Conservation (phyloP, 352 stramenopile species). For the Pythium oligandrum region DNA sequence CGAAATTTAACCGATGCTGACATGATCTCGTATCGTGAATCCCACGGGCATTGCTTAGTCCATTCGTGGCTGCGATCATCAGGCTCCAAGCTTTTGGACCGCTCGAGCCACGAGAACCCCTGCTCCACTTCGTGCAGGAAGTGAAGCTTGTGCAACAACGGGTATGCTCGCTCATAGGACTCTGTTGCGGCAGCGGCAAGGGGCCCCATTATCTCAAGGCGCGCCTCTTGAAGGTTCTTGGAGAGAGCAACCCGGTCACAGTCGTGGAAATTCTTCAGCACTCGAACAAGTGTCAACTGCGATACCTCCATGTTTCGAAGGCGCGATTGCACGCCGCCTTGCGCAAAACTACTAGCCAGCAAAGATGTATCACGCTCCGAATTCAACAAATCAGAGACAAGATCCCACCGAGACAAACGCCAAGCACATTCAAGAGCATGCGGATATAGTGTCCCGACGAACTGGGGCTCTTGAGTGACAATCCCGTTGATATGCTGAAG, state of each 20-base stretch:
- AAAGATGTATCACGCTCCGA: conserved; percentile 68
- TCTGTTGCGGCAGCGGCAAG: conserved; percentile 36
- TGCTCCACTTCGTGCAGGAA: conserved; percentile 43
- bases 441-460: conserved; percentile 75
- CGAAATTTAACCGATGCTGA: conserved; percentile 78
- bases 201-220: conserved; percentile 36
- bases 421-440: conserved; percentile 82
- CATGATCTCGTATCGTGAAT: conserved; percentile 63
- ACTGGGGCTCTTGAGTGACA: conserved; percentile 67
- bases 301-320: conserved; percentile 68
- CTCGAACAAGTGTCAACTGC: conserved; percentile 74
- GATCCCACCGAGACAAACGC: conserved; percentile 80
- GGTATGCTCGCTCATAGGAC: conserved; percentile 43
- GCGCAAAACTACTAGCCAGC: conserved; percentile 25
- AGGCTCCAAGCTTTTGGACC: conserved; percentile 2
- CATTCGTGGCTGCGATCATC: conserved; percentile 25
- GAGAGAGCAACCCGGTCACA: conserved; percentile 49
- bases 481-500: conserved; percentile 87
- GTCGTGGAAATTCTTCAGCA: conserved; percentile 69
- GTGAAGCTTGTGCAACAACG: conserved; percentile 38
- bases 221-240: conserved; percentile 56
- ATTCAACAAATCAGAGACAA: conserved; percentile 70
- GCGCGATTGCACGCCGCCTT: conserved; percentile 33
- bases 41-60: conserved; percentile 62
- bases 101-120: conserved; percentile 20